Percentiles rank a stretch among this genome's conserved stretches.
These are phyloP conservation scores for Ephemerocybe angulata DNA, from an alignment of 768 basidiomycete species.

Conservation along the genomic window DNA sequence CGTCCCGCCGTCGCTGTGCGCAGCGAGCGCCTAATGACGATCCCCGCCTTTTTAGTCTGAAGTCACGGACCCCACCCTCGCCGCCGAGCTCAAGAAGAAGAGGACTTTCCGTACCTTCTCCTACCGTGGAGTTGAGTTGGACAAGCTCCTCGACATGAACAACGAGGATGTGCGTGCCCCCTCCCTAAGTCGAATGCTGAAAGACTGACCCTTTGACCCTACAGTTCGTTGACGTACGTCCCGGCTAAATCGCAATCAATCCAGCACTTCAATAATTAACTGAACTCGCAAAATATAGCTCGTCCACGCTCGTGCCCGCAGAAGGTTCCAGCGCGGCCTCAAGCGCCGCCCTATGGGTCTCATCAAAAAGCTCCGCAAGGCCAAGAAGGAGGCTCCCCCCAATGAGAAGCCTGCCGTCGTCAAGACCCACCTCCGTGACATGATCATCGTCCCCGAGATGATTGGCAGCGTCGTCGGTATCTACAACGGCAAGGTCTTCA, in stretches of 20 bases:
- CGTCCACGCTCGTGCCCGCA: constrained; percentile 96
- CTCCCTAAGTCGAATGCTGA: background rate
- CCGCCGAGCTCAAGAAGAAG: constrained; percentile 98
- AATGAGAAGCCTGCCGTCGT: constrained; percentile 99
- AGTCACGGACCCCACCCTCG: constrained; percentile 89
- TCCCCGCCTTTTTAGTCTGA: constrained; percentile 57
- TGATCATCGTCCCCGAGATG: constrained; percentile 99
- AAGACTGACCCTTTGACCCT: constrained; percentile 4
- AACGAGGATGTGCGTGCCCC: constrained; percentile 82
- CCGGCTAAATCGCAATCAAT: background rate
- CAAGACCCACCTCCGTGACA: constrained; percentile 98
- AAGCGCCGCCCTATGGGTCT: constrained; percentile 98
- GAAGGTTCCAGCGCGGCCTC: constrained; percentile 98
- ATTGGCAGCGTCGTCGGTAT: constrained; percentile 97
- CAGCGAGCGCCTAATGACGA: background rate
- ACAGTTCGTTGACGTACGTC: constrained; percentile 76
- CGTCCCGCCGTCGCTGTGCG: constrained; percentile 13
- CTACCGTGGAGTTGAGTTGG: constrained; percentile 97
- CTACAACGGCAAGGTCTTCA: constrained; percentile 97
- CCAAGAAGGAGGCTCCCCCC: constrained; percentile 98
- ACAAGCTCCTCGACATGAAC: constrained; percentile 93
- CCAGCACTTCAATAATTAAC: background rate
- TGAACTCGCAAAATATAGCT: constrained; percentile 47
- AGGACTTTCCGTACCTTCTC: constrained; percentile 98
- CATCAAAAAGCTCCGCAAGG: constrained; percentile 99